Evolutionary conservation across 306 rosid genomes (phyloP), one percentile per base, ranked within the genome.

Genomic region (Lablab purpureus): DNA sequence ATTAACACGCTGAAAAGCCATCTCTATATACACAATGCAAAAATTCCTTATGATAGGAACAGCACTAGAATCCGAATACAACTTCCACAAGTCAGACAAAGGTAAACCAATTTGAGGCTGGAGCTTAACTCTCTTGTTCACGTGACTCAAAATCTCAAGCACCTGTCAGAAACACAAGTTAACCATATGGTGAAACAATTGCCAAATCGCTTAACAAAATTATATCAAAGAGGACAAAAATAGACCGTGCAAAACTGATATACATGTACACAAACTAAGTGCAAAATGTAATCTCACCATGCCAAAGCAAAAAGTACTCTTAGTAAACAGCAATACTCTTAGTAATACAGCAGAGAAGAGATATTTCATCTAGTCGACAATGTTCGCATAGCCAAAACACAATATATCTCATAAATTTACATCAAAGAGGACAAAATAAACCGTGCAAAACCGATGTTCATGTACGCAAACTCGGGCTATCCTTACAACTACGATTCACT

Each of bases 91-190:
- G 81, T 89, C 99, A 6, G 52, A 64, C 85, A 92, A 86, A 17
- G 99, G 99, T 52, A 94, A 79, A 70, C 95, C 97, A 88, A 94
- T 92, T 69, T 86, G 89, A 56, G 90, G 86, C 70, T 89, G 97
- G 37, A 89, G 97, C 83, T 94, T 94, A 82, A 94, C 99, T 87
- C 99, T 89, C 89, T 94, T 92, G 89, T 94, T 94, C 52, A 94
- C 92, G n/a, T 94, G 99, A 83, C 95, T 91, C 91, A 95, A 86
- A 79, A 95, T 95, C 90, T 95, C 99, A 71, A 95, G 90, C 80
- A 95, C 99, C 99, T 95, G 86, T 67, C 45, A 82, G 3, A 22
- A 55, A 27, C 50, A 67, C 28, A 79, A 80, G n/a, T 22, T 30
- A 8, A 67, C 71, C 69, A 67, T n/a, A n/a, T 19, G 62, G 73